These are phyloP conservation scores for Trichoderma citrinoviride DNA, from an alignment of 2,329 filamentous ascomycete genomes.

Conservation along the genomic window DNA sequence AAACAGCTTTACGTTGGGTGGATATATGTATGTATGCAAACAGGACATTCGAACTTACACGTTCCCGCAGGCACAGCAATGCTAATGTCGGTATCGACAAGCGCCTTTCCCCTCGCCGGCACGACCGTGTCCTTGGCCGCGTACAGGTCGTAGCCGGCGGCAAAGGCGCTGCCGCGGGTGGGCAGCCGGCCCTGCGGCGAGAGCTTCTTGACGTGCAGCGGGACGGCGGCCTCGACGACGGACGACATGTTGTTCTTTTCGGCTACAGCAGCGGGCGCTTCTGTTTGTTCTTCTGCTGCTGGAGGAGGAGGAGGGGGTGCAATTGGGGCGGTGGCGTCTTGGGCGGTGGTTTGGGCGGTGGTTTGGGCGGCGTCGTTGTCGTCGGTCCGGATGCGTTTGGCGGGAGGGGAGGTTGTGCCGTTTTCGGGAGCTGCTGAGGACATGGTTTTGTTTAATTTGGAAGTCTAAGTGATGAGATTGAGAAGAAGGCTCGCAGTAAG, in stretches of 20 bases:
- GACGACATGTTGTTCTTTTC: too few species aligned
- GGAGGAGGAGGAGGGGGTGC: not conserved
- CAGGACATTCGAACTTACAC: constrained; percentile 64
- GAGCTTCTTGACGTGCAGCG: constrained; percentile 85
- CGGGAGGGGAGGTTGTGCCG: constrained; percentile 67
- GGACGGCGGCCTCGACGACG: constrained; percentile 43
- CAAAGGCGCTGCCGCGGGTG: constrained; percentile 82
- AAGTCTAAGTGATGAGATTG: too few species aligned
- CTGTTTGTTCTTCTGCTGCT: not conserved
- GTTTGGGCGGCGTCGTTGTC: constrained; percentile 9
- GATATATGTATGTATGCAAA: too few species aligned
- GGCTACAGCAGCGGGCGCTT: not conserved
- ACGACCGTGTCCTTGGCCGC: constrained; percentile 71
- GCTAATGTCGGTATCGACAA: constrained; percentile 87
- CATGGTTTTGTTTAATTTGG: constrained; percentile 23
- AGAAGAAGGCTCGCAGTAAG: too few species aligned
- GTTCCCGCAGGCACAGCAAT: constrained; percentile 89
- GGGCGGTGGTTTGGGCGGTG: not conserved
- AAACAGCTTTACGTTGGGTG: too few species aligned
- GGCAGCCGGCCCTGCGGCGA: constrained; percentile 75
- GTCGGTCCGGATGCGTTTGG: constrained; percentile 73
- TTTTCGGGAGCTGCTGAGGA: constrained; percentile 39
- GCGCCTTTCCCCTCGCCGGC: constrained; percentile 75
- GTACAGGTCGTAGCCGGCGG: constrained; percentile 94
- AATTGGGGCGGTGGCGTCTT: not conserved